Evolutionary conservation across 371 early-diverging fungal genomes (phyloP).

Genomic region (Circinella minor): DNA sequence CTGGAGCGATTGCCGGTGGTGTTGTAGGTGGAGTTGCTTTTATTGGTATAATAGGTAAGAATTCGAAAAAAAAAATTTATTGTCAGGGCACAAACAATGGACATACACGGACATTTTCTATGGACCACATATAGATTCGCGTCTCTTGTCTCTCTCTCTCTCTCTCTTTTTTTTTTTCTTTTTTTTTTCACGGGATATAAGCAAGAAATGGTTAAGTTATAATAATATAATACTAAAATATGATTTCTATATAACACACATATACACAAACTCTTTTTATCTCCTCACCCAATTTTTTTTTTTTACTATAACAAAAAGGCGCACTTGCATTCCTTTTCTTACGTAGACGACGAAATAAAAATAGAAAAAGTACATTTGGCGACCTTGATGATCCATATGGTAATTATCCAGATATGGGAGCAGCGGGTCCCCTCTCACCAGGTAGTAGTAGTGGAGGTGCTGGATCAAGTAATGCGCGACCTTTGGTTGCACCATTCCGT

Average conservation of each 20-base stretch:
- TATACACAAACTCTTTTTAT: too few species aligned
- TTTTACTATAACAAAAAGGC: background rate
- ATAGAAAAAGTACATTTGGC: background rate
- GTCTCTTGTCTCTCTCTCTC: too few species aligned
- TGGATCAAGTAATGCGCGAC: constrained; percentile 15
- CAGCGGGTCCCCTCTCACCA: constrained; percentile 9
- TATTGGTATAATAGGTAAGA: constrained; percentile 11
- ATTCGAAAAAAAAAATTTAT: too few species aligned
- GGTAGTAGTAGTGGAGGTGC: background rate
- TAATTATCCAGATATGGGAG: constrained; percentile 1
- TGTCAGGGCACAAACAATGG: too few species aligned
- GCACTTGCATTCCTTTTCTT: constrained; percentile 6
- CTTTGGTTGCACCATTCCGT: constrained; percentile 17
- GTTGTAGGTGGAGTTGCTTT: constrained; percentile 19
- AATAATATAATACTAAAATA: background rate
- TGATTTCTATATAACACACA: too few species aligned
- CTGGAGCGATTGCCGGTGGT: constrained; percentile 23
- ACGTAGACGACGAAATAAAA: constrained; percentile 10
- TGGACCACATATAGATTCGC: background rate
- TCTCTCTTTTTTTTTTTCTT: too few species aligned
- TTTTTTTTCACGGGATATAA: too few species aligned
- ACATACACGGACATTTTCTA: background rate
- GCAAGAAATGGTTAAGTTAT: too few species aligned
- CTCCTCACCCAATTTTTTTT: too few species aligned
- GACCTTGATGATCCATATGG: constrained; percentile 8